Base-by-base conservation (phyloP, 306 rosid species). In the Sicyos baderoa region DNA sequence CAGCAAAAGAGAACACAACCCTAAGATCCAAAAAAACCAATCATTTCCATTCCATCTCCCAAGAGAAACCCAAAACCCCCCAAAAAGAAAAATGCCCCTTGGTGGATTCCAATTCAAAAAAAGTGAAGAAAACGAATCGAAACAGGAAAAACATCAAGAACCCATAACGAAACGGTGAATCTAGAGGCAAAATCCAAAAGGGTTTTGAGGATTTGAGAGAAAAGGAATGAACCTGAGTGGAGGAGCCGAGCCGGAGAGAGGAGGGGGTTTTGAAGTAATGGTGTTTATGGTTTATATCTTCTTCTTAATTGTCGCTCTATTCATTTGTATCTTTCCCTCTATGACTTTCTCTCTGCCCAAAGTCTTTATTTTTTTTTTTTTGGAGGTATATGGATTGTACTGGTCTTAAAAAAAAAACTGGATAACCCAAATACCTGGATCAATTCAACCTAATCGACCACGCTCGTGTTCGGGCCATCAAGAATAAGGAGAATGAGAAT, bases 151-250 rank as follows among this genome's bases (percentile, higher is more conserved):
- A 37, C 50, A 57, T 27, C 64, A 27, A 57, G 1, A 15, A n/a
- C 15, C 67, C 67, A 35, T 60, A 7, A 60, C 9, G 29, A 62
- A 62, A 62, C 4, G 11, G 17, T 10, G 17, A 40, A 62, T 37
- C n/a, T 62, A 6, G 17, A 40, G 52, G 4, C 2, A 19, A 5
- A 63, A 63, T 4, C 5, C 3, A 18, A 42, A 63, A 42, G 69
- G 52, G 69, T 18, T 6, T 35, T n/a, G 8, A 35, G 15, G 68
- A 59, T 29, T 59, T 16, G 21, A 32, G 65, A 57, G 67, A 0
- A 16, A 61, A 48, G n/a, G 35, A 35, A 27, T n/a, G 9, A 61
- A 63, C 69, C 69, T 63, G 52, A n/a, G 66, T 8, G 64, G 12
- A 23, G 40, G 19, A 47, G 51, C 51, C 51, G 35, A 54, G 60